Percentiles rank a stretch among this genome's conserved stretches.
phyloP scores from a whole-genome alignment of 768 basidiomycete genomes.

The Ramaria rubella region DNA sequence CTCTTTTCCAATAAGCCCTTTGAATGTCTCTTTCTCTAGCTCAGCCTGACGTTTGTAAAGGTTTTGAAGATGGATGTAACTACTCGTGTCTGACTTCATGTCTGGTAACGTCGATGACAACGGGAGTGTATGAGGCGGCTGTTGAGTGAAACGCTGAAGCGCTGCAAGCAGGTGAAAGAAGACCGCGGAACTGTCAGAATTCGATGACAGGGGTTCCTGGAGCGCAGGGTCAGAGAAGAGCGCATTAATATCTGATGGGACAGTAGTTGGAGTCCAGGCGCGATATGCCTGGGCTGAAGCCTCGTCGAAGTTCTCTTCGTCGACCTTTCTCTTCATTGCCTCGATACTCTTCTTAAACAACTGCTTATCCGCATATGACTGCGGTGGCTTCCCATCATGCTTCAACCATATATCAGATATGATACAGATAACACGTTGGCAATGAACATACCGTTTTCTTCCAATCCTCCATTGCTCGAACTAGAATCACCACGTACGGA shows the following conservation, averaged over 20 bases:
- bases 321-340: slow-evolving; percentile 61
- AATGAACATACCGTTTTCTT: slow-evolving; percentile 51
- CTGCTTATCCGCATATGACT: slow-evolving; percentile 56
- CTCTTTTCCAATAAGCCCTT: slow-evolving; percentile 25
- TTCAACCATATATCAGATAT: slow-evolving; percentile 20
- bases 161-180: slow-evolving; percentile 80
- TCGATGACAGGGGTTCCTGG: slow-evolving; percentile 18
- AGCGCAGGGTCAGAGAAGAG: slow-evolving; percentile 62
- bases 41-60: slow-evolving; percentile 76
- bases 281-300: slow-evolving; percentile 85
- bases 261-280: slow-evolving; percentile 56
- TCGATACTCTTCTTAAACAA: slow-evolving; percentile 66
- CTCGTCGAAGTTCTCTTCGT: slow-evolving; percentile 98
- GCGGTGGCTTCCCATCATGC: slow-evolving; percentile 60
- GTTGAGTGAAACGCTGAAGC: slow-evolving; percentile 55
- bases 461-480: slow-evolving; percentile 80
- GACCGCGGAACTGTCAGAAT: slow-evolving; percentile 44
- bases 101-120: slow-evolving; percentile 86
- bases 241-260: slow-evolving; percentile 59
- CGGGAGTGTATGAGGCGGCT: slow-evolving; percentile 60
- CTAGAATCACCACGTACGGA: slow-evolving; percentile 84
- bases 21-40: slow-evolving; percentile 50
- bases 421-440: neutral
- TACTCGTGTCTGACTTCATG: slow-evolving; percentile 86
- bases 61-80: slow-evolving; percentile 79